These are phyloP conservation scores for Fraxinus dipetala DNA, from an alignment of 305 asterid species.

Conservation along the genomic window DNA sequence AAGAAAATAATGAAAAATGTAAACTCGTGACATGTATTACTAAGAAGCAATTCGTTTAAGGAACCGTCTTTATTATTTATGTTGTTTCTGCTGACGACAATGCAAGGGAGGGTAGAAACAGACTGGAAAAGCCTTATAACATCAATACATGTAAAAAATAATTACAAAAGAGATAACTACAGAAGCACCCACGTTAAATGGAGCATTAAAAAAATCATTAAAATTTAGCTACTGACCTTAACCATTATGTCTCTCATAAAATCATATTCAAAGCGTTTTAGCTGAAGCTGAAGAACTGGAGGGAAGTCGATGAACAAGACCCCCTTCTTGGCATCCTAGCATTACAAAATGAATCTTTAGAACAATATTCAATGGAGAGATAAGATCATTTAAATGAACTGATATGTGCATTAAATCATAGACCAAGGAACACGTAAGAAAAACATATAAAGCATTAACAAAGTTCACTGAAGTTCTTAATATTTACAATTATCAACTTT, in stretches of 20 bases:
- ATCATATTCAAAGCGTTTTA: constrained; percentile 96
- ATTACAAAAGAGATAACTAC: background rate
- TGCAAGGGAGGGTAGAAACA: background rate
- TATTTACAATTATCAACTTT: constrained; percentile 11
- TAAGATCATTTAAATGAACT: constrained; percentile 16
- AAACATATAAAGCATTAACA: background rate
- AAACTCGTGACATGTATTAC: background rate
- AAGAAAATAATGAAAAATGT: background rate
- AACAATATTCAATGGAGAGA: constrained; percentile 9
- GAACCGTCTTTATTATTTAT: background rate
- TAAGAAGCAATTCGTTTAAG: background rate
- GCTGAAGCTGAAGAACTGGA: constrained; percentile 96
- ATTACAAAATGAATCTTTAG: constrained; percentile 27
- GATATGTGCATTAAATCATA: constrained; percentile 2
- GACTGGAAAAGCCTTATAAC: background rate
- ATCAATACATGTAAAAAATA: background rate
- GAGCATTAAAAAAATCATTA: background rate
- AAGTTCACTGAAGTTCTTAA: constrained; percentile 11
- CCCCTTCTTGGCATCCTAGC: constrained; percentile 96
- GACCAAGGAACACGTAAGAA: background rate
- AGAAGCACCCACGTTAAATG: background rate
- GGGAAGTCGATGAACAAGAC: constrained; percentile 94
- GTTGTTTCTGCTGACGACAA: background rate
- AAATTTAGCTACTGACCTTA: constrained; percentile 59
- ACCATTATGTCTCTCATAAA: constrained; percentile 94